Conservation (phyloP, 2,329 filamentous ascomycete species). For the Mollisiaceae sp. region DNA sequence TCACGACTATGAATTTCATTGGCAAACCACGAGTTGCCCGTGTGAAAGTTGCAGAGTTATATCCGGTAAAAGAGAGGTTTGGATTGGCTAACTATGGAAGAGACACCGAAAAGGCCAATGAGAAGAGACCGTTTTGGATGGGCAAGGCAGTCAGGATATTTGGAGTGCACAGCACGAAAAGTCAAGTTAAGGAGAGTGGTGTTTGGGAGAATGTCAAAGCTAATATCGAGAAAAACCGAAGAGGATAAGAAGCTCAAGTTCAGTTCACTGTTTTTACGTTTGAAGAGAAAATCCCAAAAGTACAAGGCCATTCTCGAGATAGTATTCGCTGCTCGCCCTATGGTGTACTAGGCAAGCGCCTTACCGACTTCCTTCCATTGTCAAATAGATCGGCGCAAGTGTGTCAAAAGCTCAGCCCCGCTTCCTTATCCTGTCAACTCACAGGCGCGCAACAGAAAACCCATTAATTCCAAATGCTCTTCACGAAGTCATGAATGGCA, state of each 20-base stretch:
- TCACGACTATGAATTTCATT: constrained; percentile 48
- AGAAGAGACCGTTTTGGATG: constrained; percentile 39
- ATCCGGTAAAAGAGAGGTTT: constrained; percentile 35
- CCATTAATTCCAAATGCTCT: constrained; percentile 15
- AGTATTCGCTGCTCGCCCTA: neutral
- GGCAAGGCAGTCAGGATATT: constrained; percentile 36
- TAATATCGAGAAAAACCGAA: constrained; percentile 29
- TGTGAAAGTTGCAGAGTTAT: constrained; percentile 37
- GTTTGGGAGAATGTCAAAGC: constrained; percentile 40
- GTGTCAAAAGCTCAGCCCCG: neutral
- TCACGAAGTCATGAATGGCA: constrained; percentile 16
- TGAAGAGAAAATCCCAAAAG: neutral
- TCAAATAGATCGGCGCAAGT: neutral
- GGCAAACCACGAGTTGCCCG: constrained; percentile 44
- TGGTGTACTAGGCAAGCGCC: neutral
- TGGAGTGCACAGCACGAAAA: constrained; percentile 37
- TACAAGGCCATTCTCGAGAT: neutral
- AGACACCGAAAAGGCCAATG: constrained; percentile 34
- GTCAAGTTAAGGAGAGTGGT: constrained; percentile 31
- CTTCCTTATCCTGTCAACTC: neutral
- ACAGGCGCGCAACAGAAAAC: neutral
- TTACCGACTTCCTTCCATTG: neutral
- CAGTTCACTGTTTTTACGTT: neutral
- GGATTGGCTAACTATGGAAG: constrained; percentile 42
- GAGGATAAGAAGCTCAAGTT: neutral